Evolutionary conservation across 116 monocot genomes (phyloP).

Genomic region (Iris pallida): DNA sequence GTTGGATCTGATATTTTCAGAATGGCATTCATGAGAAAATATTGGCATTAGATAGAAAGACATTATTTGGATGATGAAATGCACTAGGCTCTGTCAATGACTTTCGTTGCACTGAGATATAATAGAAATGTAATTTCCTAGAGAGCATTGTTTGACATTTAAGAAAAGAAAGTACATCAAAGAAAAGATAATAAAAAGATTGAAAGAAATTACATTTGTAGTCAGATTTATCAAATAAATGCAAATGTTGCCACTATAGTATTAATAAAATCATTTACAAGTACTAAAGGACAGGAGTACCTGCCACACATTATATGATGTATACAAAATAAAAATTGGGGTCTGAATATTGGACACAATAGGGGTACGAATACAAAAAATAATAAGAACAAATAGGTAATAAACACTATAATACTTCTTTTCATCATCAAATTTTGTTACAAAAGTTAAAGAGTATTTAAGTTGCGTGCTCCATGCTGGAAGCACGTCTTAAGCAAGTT

Average conservation of each 20-base stretch:
- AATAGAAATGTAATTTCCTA: no score
- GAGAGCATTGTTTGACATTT: no score
- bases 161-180: no score
- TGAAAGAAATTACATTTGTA: no score
- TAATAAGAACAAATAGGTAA: background rate
- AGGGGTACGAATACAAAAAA: conserved; percentile 40
- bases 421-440: background rate
- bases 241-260: background rate
- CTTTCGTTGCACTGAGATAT: no score
- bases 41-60: no score
- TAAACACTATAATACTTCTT: background rate
- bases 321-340: conserved; percentile 73
- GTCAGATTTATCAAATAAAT: background rate
- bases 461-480: conserved; percentile 44
- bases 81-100: no score
- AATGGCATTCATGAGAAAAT: background rate
- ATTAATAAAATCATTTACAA: background rate
- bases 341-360: conserved; percentile 58
- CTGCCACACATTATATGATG: conserved; percentile 96
- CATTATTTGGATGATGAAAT: no score
- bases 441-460: conserved; percentile 20
- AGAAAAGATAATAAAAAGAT: no score
- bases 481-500: conserved; percentile 40
- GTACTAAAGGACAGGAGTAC: conserved; percentile 1
- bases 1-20: conserved; percentile 41